Base-by-base conservation (phyloP, 2,329 filamentous ascomycete genomes). In the Neofusicoccum cordaticola region DNA sequence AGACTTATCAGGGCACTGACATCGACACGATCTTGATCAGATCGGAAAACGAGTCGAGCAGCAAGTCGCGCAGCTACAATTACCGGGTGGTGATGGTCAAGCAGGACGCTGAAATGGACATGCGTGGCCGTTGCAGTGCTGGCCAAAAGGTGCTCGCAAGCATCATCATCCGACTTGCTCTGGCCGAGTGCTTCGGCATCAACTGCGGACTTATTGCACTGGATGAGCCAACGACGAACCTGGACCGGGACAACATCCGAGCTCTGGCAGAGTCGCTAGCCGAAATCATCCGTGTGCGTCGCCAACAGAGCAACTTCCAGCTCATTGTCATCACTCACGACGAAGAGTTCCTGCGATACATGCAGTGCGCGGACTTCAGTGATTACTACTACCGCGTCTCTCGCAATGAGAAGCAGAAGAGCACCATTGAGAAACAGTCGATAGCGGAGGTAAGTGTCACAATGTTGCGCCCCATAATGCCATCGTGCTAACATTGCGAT, bases 241-340 rank as follows among this genome's bases (percentile, higher is more conserved):
- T 99, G 48, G 95, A 99, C 75, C 86, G 88, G 67, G 93, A 97
- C 80, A 99, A 99, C 78, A 98, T 98, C 77, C 88, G 90, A 67
- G 91, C 91, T 66, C 84, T 99, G 48, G 95, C 95, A 8, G 85
- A 90, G 75, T 92, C 90, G 52, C 80, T 99, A 71, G 90, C 95
- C 72, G 86, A 89, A 71, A 97, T 99, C 73, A 98, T 99, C 79
- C 85, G 90, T 71, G 81, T 88, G 15, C 88, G 96, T 7, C 87
- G 90, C 75, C 87, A 89, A 67, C 95, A 99, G 83, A 86, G 88
- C 64, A 99, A 99, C 76, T 97, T 99, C 78, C 96, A 99, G 82
- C 86, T 99, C 64, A 95, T 99, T 73, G 92, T 99, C 73, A 99
- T 99, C 77, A 99, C 95, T 4, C 95, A 99, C 82, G 95, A 99